Conservation (phyloP, 106 monocot genomes). For the Dendrobium nobile region DNA sequence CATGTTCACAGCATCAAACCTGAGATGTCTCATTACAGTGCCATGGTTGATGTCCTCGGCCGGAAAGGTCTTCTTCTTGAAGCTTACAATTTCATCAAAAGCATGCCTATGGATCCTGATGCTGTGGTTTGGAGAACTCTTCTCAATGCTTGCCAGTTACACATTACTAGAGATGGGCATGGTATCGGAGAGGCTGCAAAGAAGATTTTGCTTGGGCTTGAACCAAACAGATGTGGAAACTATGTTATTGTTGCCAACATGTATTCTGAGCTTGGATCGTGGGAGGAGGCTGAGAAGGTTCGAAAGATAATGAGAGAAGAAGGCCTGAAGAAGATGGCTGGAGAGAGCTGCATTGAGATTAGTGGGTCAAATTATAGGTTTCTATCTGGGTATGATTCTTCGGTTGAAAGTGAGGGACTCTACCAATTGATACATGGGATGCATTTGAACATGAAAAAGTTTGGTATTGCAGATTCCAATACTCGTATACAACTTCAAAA, state of each 20-base stretch:
- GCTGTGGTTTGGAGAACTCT: slow-evolving; percentile 79
- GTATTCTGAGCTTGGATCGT: slow-evolving; percentile 56
- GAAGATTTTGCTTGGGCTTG: slow-evolving; percentile 38
- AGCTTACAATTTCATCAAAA: slow-evolving; percentile 42
- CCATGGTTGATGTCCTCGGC: slow-evolving; percentile 69
- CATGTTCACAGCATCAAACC: slow-evolving; percentile 25
- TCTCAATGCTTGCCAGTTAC: slow-evolving; percentile 45
- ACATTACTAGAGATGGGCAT: slow-evolving; percentile 15
- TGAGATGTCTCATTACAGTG: slow-evolving; percentile 57
- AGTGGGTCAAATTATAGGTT: slow-evolving; percentile 30
- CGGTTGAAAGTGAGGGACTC: slow-evolving; percentile 1
- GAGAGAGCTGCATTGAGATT: slow-evolving; percentile 61
- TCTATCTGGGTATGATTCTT: slow-evolving; percentile 38
- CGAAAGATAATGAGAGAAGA: slow-evolving; percentile 50
- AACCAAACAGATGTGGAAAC: slow-evolving; percentile 58
- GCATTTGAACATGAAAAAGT: slow-evolving; percentile 36
- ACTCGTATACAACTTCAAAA: neutral
- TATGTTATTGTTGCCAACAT: slow-evolving; percentile 68
- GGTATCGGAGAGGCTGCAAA: slow-evolving; percentile 32
- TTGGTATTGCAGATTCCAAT: slow-evolving; percentile 4
- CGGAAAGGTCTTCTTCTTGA: slow-evolving; percentile 49
- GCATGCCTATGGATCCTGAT: slow-evolving; percentile 48
- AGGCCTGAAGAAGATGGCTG: slow-evolving; percentile 62
- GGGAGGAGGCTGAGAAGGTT: slow-evolving; percentile 54
- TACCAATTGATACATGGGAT: slow-evolving; percentile 29